Evolutionary conservation across 345 rosid genomes (phyloP).

Genomic region (Ceriops tagal): DNA sequence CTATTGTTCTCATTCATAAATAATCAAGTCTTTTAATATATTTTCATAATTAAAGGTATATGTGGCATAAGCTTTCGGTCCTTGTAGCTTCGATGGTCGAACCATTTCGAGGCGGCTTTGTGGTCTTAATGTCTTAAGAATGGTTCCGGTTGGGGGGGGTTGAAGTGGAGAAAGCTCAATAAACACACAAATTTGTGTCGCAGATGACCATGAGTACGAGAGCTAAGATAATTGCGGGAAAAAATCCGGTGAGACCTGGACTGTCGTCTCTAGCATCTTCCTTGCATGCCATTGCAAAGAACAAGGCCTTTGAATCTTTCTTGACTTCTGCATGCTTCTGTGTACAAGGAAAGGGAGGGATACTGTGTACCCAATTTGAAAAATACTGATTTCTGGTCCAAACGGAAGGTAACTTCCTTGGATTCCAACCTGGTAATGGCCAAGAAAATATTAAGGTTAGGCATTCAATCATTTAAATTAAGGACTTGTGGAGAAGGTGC

Average conservation of each 20-base stretch:
- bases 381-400: no score
- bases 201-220: conserved; percentile 39
- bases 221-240: conserved; percentile 34
- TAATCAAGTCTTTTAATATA: no score
- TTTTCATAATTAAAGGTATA: neutral
- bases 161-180: no score
- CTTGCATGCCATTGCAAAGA: conserved; percentile 24
- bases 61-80: neutral
- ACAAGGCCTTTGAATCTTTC: neutral
- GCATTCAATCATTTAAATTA: neutral
- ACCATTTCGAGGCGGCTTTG: no score
- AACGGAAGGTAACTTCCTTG: neutral
- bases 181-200: conserved; percentile 7
- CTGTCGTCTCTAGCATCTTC: conserved; percentile 23
- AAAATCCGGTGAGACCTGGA: conserved; percentile 11
- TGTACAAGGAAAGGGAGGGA: neutral
- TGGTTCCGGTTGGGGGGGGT: no score
- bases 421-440: no score
- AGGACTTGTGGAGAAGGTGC: no score
- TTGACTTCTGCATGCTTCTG: conserved; percentile 7
- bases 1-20: no score
- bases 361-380: no score
- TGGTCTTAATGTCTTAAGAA: no score
- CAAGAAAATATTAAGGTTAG: neutral
- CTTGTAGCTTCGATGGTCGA: neutral